Evolutionary conservation across 352 stramenopile genomes (phyloP), one percentile per base, ranked within the genome.

Genomic region (Blastocystis sp.): DNA sequence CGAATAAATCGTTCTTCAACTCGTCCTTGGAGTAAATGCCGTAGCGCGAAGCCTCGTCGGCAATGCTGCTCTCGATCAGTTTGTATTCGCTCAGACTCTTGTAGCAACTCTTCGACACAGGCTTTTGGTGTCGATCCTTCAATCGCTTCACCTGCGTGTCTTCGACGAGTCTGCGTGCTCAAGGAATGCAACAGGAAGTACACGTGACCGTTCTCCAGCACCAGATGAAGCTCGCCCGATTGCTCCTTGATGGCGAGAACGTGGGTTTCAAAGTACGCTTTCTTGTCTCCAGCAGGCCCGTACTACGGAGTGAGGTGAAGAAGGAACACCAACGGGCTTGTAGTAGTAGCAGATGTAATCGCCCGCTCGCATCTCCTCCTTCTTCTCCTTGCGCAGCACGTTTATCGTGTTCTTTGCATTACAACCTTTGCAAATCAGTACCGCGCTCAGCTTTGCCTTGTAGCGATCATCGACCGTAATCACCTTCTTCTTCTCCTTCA

Each of bases 261-360:
- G 26, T 67, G 55, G 19, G 41, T 85, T 31, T 67, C 55, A 9
- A 85, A 67, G 31, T 69, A 69, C 33, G 74, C 74, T 2, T 41
- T 61, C 21, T 62, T 62, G 55, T 69, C 55, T 1, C 74, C 74
- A 26, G n/a, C 74, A 37, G 60, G 41, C 31, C 74, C 74, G 41
- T 69, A 85, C 74, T 85, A 85, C 19, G 13, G 3, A 71, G 3
- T 33, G 41, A 71, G 41, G 10, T 67, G 62, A 24, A 35, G n/a
- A 24, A 24, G 35, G 24, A 16, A 59, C 13, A 69, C 3, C 41
- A 41, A 85, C 74, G 19, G 74, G 74, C 29, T 85, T 85, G 61
- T 85, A 85, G 33, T 85, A 85, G 26, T 85, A 85, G 12, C 74
- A 21, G 45, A 85, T 85, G n/a, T 70, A n/a, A 55, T 85, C 74